phyloP scores from a whole-genome alignment of 2,329 filamentous ascomycete species.

The Sporothrix inflata region DNA sequence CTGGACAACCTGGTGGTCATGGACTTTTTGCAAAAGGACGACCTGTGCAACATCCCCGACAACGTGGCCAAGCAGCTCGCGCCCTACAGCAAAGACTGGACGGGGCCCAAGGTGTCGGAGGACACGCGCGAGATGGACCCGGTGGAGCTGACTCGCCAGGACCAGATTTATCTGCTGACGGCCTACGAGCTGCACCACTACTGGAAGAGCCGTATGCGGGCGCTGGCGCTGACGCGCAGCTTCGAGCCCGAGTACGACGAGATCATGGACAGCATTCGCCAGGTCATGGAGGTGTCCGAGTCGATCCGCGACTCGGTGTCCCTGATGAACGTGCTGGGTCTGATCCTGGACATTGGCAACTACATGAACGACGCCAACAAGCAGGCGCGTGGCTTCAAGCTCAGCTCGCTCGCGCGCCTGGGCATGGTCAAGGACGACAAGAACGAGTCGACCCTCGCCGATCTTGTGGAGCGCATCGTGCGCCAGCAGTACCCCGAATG shows the following conservation, averaged over 20 bases:
- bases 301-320: conserved; percentile 87
- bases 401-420: conserved; percentile 87
- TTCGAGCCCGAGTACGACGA: conserved; percentile 92
- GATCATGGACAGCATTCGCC: conserved; percentile 79
- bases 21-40: conserved; percentile 93
- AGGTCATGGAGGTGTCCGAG: conserved; percentile 86
- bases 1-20: conserved; percentile 89
- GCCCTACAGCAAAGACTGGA: conserved; percentile 96
- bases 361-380: conserved; percentile 99
- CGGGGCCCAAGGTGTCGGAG: conserved; percentile 77
- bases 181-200: conserved; percentile 96
- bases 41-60: conserved; percentile 89
- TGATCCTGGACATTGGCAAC: conserved; percentile 97
- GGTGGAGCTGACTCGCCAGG: conserved; percentile 83
- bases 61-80: conserved; percentile 90
- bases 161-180: conserved; percentile 92
- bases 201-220: conserved; percentile 97
- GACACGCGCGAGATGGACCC: conserved; percentile 85
- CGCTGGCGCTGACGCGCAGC: conserved; percentile 78
- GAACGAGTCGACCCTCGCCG: conserved; percentile 94
- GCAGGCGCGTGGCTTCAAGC: conserved; percentile 96
- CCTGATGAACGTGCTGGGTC: conserved; percentile 91
- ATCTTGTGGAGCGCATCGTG: conserved; percentile 94
- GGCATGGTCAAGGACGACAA: conserved; percentile 99
- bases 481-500: conserved; percentile 95